phyloP scores from a whole-genome alignment of 345 rosid genomes.

The Pistacia vera region DNA sequence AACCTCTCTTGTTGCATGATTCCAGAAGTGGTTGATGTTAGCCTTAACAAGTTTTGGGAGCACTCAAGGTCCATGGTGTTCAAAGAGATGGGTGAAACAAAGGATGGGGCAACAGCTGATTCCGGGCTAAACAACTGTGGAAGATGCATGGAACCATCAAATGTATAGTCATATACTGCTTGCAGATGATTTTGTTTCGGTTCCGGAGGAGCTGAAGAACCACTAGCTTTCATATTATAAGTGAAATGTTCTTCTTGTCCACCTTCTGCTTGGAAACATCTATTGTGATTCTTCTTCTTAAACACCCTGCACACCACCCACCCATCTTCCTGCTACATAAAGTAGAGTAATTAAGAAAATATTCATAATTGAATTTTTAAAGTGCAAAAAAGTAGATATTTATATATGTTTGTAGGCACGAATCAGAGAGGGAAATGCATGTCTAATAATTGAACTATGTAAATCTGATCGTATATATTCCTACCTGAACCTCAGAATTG shows the following conservation, averaged over 20 bases:
- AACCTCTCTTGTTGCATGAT: conserved; percentile 41
- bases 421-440: background rate
- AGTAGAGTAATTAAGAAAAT: background rate
- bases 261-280: conserved; percentile 54
- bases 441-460: background rate
- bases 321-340: conserved; percentile 59
- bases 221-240: conserved; percentile 30
- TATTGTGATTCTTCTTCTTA: conserved; percentile 70
- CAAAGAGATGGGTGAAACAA: conserved; percentile 33
- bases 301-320: conserved; percentile 76
- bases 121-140: conserved; percentile 86
- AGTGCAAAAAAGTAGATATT: background rate
- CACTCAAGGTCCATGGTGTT: conserved; percentile 54
- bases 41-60: conserved; percentile 70
- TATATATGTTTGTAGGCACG: background rate
- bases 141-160: conserved; percentile 66
- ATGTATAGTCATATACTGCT: conserved; percentile 31
- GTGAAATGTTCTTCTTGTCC: conserved; percentile 38
- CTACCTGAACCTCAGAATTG: conserved; percentile 70
- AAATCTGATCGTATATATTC: background rate
- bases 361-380: no score
- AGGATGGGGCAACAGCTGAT: conserved; percentile 39
- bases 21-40: conserved; percentile 40
- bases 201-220: conserved; percentile 27
- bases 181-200: conserved; percentile 34